Evolutionary conservation across 352 stramenopile species (phyloP).

Genomic region (Globisporangium nagaii): DNA sequence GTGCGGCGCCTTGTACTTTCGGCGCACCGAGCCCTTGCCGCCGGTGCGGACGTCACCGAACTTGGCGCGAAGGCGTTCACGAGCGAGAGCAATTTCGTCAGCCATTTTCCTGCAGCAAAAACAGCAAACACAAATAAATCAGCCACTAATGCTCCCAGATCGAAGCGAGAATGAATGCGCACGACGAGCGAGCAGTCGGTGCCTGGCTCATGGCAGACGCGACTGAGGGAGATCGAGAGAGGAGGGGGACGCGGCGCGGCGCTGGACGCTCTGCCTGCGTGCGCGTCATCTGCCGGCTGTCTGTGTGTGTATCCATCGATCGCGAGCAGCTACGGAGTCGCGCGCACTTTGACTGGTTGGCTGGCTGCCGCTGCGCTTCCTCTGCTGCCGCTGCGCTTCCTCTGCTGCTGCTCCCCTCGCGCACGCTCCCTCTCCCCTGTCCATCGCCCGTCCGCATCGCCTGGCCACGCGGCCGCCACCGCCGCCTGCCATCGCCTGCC

Average conservation of each 20-base stretch:
- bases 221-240: background rate
- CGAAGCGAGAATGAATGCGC: too few relatives aligned
- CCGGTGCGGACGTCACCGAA: slow-evolving; percentile 90
- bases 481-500: background rate
- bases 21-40: slow-evolving; percentile 94
- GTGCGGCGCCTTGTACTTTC: slow-evolving; percentile 95
- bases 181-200: background rate
- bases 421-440: background rate
- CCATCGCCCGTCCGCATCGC: too few relatives aligned
- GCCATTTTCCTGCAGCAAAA: slow-evolving; percentile 45
- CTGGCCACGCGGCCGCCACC: background rate
- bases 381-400: background rate
- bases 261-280: background rate
- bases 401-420: background rate
- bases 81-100: slow-evolving; percentile 87
- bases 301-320: background rate
- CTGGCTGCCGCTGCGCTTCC: background rate
- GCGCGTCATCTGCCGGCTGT: background rate
- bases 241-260: background rate
- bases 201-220: background rate
- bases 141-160: background rate
- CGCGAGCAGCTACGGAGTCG: background rate
- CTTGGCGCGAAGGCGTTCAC: slow-evolving; percentile 82
- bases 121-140: background rate
- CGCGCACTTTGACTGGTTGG: background rate